These are phyloP conservation scores for Rhizoclosmatium globosum DNA, from an alignment of 192 early-diverging fungal species.

Conservation along the genomic window DNA sequence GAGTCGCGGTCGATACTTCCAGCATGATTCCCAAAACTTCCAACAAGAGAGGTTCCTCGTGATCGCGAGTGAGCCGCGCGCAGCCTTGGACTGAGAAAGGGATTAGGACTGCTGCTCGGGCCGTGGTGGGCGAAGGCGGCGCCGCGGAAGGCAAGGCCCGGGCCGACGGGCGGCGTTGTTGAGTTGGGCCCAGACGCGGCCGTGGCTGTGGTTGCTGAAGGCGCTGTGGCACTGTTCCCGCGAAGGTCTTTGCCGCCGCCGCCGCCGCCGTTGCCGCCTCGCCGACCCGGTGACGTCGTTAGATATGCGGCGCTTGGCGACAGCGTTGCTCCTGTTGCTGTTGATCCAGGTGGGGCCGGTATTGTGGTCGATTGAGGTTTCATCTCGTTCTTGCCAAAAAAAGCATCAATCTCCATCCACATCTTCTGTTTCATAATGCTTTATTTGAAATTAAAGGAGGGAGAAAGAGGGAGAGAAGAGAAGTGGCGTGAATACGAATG, in stretches of 20 bases:
- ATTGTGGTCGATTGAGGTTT: too few species aligned
- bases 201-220: not conserved
- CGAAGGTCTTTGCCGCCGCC: not conserved
- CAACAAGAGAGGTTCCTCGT: not conserved
- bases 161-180: not conserved
- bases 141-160: not conserved
- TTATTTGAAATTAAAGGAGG: too few species aligned
- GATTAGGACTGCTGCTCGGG: not conserved
- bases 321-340: too few species aligned
- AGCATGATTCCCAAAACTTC: slow-evolving; percentile 1
- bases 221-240: not conserved
- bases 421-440: too few species aligned
- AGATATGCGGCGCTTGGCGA: too few species aligned
- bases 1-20: slow-evolving; percentile 30
- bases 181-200: not conserved
- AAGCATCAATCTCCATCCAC: too few species aligned
- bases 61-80: not conserved
- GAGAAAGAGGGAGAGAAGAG: too few species aligned
- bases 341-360: too few species aligned
- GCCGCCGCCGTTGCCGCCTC: not conserved
- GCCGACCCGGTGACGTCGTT: not conserved
- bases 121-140: not conserved
- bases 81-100: slow-evolving; percentile 18
- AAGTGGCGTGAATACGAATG: too few species aligned
- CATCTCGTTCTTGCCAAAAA: too few species aligned